phyloP scores from a whole-genome alignment of 2,329 filamentous ascomycete genomes.

The Pseudopithomyces maydicus region DNA sequence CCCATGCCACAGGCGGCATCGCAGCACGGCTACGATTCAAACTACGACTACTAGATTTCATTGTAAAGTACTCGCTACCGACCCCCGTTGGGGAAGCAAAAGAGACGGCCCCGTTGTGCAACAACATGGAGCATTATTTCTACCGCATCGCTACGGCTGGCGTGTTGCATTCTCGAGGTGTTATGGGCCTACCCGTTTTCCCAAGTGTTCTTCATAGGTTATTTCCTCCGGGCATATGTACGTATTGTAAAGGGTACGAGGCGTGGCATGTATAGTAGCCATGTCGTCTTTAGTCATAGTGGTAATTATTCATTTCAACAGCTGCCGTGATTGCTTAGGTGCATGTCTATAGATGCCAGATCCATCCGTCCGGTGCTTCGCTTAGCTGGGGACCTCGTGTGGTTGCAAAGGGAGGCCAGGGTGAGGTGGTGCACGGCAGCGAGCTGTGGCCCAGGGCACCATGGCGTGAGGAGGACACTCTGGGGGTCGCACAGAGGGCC shows the following conservation, averaged over 20 bases:
- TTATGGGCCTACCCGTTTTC: constrained; percentile 1
- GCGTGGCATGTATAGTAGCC: constrained; percentile 15
- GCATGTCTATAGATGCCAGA: background rate
- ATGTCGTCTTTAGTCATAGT: constrained; percentile 10
- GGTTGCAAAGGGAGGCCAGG: background rate
- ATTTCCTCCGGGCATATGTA: constrained; percentile 1
- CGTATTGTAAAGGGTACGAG: constrained; percentile 4
- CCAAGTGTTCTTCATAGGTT: background rate
- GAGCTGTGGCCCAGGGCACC: background rate
- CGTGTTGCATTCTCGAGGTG: constrained; percentile 19
- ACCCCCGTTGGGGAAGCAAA: constrained; percentile 15
- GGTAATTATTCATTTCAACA: constrained; percentile 12
- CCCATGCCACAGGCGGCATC: constrained; percentile 23
- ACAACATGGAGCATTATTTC: constrained; percentile 20
- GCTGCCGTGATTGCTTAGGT: background rate
- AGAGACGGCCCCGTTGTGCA: constrained; percentile 30
- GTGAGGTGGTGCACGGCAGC: background rate
- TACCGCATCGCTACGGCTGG: constrained; percentile 35
- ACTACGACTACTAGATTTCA: constrained; percentile 46
- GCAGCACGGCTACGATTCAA: constrained; percentile 46
- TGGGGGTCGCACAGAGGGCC: background rate
- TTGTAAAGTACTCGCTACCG: constrained; percentile 17
- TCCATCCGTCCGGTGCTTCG: background rate
- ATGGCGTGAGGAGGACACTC: background rate
- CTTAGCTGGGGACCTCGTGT: background rate